These are phyloP conservation scores for Geotrichum citri-aurantii DNA, from an alignment of 1,139 yeast genomes.

Conservation along the genomic window DNA sequence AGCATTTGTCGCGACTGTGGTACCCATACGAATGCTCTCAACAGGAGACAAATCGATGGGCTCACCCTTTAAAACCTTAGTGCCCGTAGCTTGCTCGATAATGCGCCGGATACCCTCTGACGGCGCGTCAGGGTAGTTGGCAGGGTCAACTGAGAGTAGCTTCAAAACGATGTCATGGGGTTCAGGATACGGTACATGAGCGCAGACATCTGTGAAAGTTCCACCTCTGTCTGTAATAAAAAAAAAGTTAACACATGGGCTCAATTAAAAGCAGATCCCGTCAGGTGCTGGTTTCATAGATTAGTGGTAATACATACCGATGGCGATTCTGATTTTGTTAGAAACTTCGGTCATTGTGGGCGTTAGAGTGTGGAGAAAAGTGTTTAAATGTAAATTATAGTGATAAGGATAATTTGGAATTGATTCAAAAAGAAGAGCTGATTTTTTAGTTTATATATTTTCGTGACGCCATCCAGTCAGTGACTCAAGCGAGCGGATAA, in stretches of 20 bases:
- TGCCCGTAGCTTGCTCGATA: slow-evolving; percentile 52
- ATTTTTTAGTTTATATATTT: not conserved
- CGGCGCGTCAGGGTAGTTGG: slow-evolving; percentile 83
- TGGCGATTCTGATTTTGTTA: slow-evolving; percentile 16
- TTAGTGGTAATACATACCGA: slow-evolving; percentile 14
- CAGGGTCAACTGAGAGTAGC: slow-evolving; percentile 79
- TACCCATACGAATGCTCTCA: slow-evolving; percentile 65
- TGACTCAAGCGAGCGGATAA: not conserved
- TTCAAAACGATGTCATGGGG: slow-evolving; percentile 57
- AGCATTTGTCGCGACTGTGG: slow-evolving; percentile 78
- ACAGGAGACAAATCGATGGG: slow-evolving; percentile 46
- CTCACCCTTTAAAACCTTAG: slow-evolving; percentile 40
- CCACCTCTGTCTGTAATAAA: slow-evolving; percentile 46
- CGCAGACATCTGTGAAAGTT: slow-evolving; percentile 79
- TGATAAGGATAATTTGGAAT: not conserved
- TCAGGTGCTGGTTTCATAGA: no score
- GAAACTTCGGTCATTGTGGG: not conserved
- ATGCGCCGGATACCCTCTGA: slow-evolving; percentile 82
- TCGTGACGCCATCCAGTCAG: not conserved
- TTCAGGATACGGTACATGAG: slow-evolving; percentile 38
- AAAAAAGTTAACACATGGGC: not conserved
- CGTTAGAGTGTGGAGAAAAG: not conserved
- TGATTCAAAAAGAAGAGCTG: not conserved
- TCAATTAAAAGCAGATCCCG: not conserved
- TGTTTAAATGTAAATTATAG: not conserved